Conservation (phyloP, 257 asterid species). For the Nemophila menziesii region DNA sequence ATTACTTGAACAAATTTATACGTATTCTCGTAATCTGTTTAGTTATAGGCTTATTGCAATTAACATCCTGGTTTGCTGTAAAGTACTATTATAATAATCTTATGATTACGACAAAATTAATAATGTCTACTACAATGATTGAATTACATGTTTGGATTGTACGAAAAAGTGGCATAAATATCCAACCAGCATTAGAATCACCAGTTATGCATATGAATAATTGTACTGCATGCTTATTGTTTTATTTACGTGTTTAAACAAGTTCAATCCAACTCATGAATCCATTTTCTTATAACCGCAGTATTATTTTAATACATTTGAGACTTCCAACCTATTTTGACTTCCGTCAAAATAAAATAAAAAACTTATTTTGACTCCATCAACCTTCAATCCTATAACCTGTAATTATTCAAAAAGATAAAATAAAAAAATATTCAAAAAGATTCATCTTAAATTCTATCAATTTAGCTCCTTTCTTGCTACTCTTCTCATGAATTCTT, state of each 20-base stretch:
- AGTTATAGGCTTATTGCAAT: too few relatives aligned
- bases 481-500: too few relatives aligned
- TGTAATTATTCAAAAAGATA: too few relatives aligned
- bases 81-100: background rate
- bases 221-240: background rate
- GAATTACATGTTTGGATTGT: constrained; percentile 7
- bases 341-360: too few relatives aligned
- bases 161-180: background rate
- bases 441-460: too few relatives aligned
- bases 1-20: too few relatives aligned
- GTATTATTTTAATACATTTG: background rate
- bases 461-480: too few relatives aligned
- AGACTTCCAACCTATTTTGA: background rate
- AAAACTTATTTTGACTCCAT: too few relatives aligned
- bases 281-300: background rate
- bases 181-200: background rate
- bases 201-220: background rate
- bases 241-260: background rate
- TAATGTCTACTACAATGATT: constrained; percentile 5
- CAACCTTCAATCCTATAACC: too few relatives aligned
- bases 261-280: background rate
- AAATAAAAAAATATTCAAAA: too few relatives aligned
- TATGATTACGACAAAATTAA: constrained; percentile 1
- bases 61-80: background rate
- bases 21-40: too few relatives aligned